Evolutionary conservation across 2,329 filamentous ascomycete genomes (phyloP).

Genomic region (Penicillium italicum): DNA sequence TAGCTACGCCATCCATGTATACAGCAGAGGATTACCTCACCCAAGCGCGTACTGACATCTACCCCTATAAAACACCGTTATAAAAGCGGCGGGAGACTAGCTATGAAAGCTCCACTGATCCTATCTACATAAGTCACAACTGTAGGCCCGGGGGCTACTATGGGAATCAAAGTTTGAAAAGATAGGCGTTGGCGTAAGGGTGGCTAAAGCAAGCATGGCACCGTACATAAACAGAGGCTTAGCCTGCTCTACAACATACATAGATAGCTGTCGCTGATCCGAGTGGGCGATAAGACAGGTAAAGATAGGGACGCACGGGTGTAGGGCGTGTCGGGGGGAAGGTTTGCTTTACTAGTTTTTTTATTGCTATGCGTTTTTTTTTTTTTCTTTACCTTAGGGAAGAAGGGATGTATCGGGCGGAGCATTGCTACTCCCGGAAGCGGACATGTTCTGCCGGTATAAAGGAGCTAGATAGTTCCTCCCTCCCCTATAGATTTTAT

Average conservation of each 20-base stretch:
- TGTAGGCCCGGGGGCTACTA: too few species aligned
- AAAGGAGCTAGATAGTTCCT: too few species aligned
- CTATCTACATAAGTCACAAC: not conserved
- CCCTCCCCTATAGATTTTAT: too few species aligned
- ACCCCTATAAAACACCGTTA: not conserved
- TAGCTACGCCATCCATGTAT: not conserved
- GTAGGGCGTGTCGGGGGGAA: too few species aligned
- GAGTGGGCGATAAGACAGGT: constrained; percentile 7
- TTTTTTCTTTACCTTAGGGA: too few species aligned
- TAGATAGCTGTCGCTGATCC: constrained; percentile 2
- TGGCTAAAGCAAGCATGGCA: not conserved
- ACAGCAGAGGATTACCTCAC: not conserved
- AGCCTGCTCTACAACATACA: too few species aligned
- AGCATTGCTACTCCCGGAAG: too few species aligned
- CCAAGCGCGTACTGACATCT: not conserved
- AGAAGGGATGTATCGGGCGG: too few species aligned
- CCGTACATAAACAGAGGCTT: not conserved
- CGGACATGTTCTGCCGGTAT: too few species aligned
- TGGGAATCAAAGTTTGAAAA: too few species aligned
- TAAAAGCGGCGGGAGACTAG: not conserved
- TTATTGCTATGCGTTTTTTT: too few species aligned
- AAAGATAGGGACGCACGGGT: not conserved
- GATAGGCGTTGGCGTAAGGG: not conserved
- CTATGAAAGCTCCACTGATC: not conserved
- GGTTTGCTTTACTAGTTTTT: too few species aligned